Evolutionary conservation across 2,329 filamentous ascomycete species (phyloP).

Genomic region (Diaporthe citri): DNA sequence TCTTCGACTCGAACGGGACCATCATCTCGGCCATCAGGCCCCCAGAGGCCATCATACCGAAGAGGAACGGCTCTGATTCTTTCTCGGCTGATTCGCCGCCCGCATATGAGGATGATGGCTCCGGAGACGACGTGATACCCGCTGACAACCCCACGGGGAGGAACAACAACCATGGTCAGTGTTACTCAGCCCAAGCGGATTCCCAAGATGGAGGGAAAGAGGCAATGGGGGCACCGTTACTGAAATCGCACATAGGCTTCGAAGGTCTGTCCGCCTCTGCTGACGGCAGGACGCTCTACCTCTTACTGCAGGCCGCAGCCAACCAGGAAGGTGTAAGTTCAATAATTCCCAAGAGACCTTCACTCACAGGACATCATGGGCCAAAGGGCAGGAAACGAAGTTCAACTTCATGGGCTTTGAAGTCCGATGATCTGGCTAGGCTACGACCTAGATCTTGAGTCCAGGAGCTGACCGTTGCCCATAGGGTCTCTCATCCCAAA

Average conservation of each 20-base stretch:
- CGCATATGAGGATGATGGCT: slow-evolving; percentile 53
- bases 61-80: slow-evolving; percentile 68
- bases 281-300: slow-evolving; percentile 73
- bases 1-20: slow-evolving; percentile 68
- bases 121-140: slow-evolving; percentile 55
- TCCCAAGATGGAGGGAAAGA: not conserved
- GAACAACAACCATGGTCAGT: slow-evolving; percentile 72
- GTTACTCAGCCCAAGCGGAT: no score
- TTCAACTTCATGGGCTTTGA: no score
- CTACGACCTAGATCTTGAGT: not conserved
- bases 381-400: not conserved
- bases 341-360: slow-evolving; percentile 55
- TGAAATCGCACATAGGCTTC: slow-evolving; percentile 56
- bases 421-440: no score
- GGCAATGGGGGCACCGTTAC: no score
- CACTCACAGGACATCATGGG: not conserved
- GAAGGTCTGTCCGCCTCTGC: slow-evolving; percentile 75
- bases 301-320: slow-evolving; percentile 74
- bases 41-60: slow-evolving; percentile 73
- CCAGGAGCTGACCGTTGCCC: not conserved
- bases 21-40: slow-evolving; percentile 75
- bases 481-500: slow-evolving; percentile 31
- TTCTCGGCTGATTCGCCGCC: slow-evolving; percentile 65
- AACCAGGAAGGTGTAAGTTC: slow-evolving; percentile 66
- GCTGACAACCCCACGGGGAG: slow-evolving; percentile 73